Evolutionary conservation across 2,329 filamentous ascomycete species (phyloP).

Genomic region (Xylariaceae sp.): DNA sequence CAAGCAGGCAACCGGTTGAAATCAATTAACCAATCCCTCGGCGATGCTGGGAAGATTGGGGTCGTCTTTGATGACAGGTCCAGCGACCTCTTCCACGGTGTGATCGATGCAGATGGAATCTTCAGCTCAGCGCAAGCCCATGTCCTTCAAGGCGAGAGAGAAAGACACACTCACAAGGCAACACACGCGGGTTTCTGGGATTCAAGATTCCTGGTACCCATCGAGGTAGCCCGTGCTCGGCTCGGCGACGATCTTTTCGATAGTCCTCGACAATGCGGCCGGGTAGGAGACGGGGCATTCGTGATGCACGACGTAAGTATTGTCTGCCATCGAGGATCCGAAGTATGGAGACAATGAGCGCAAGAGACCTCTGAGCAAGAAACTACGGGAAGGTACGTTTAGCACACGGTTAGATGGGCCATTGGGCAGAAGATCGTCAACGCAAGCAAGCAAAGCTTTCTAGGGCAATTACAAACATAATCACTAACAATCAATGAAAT

Average conservation of each 20-base stretch:
- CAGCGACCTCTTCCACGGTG: conserved; percentile 9
- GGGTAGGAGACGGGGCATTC: conserved; percentile 17
- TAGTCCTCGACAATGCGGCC: conserved; percentile 14
- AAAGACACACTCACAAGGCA: no score
- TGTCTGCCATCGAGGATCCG: conserved; percentile 16
- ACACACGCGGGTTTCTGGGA: conserved; percentile 19
- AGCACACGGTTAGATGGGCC: conserved; percentile 14
- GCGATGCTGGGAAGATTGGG: no score
- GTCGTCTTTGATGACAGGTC: conserved; percentile 16
- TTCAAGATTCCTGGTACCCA: conserved; percentile 11
- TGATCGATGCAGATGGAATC: conserved; percentile 21
- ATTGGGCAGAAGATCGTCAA: conserved; percentile 19
- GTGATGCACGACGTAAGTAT: conserved; percentile 19
- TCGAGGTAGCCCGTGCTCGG: conserved; percentile 9
- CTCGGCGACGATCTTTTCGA: conserved; percentile 19
- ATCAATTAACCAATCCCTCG: no score
- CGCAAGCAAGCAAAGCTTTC: conserved; percentile 8
- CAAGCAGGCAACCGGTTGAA: no score
- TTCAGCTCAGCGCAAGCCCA: conserved; percentile 14
- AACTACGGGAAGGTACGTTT: conserved; percentile 2
- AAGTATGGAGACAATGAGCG: conserved; percentile 8
- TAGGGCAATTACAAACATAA: not conserved
- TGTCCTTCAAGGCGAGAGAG: conserved; percentile 1
- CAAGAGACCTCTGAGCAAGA: conserved; percentile 7
- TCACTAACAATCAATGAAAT: not conserved